phyloP scores from a whole-genome alignment of 768 basidiomycete genomes.

The Lanmaoa rubissima region DNA sequence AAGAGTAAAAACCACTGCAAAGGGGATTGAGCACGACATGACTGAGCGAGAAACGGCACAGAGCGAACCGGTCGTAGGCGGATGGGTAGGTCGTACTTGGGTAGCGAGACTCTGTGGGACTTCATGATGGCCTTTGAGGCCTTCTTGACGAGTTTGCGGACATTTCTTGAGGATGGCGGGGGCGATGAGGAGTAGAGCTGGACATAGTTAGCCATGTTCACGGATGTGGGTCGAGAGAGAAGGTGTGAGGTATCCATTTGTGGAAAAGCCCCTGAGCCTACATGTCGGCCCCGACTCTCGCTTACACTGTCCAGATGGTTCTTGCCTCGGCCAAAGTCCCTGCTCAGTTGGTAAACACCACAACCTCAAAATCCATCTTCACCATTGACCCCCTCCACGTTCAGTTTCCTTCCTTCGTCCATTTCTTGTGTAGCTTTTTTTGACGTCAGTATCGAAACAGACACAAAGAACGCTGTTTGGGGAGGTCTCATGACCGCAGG shows the following conservation, averaged over 20 bases:
- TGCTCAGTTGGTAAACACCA: slow-evolving; percentile 81
- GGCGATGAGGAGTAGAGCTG: slow-evolving; percentile 10
- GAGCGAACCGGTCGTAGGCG: slow-evolving; percentile 64
- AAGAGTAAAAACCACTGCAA: slow-evolving; percentile 78
- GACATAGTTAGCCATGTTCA: slow-evolving; percentile 13
- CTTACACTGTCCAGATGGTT: slow-evolving; percentile 73
- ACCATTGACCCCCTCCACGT: slow-evolving; percentile 77
- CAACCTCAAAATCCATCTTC: slow-evolving; percentile 60
- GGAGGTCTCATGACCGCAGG: slow-evolving; percentile 91
- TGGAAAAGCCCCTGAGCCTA: slow-evolving; percentile 2
- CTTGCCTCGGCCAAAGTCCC: slow-evolving; percentile 60
- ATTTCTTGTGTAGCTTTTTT: background rate
- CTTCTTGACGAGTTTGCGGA: slow-evolving; percentile 41
- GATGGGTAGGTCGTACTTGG: slow-evolving; percentile 67
- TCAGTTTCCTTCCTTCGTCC: too few relatives aligned
- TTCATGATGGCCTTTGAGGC: slow-evolving; percentile 66
- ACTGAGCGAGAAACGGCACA: background rate
- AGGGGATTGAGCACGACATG: slow-evolving; percentile 7
- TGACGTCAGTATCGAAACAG: slow-evolving; percentile 34
- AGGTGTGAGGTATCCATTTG: background rate
- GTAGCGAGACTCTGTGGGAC: slow-evolving; percentile 59
- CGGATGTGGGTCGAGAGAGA: background rate
- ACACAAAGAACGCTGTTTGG: slow-evolving; percentile 82
- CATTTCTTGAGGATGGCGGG: slow-evolving; percentile 9
- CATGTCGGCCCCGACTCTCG: too few relatives aligned